phyloP scores from a whole-genome alignment of 495 filamentous ascomycete species.

The Hypomontagnella monticulosa region DNA sequence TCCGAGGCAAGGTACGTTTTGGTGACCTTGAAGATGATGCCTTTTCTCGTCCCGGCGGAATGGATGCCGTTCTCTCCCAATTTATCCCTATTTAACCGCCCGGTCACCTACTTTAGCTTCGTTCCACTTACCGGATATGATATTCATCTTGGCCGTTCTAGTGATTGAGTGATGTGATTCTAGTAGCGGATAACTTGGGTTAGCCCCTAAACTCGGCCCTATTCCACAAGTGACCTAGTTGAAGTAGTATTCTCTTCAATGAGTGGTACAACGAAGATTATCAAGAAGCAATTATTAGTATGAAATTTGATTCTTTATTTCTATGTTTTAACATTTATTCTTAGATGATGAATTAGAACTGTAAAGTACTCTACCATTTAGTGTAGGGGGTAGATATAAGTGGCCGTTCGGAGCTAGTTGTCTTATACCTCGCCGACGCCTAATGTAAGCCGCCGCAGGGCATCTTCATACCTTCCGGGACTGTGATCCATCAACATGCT shows the following conservation, averaged over 20 bases:
- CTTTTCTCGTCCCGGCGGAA: constrained; percentile 35
- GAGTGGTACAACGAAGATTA: too few relatives aligned
- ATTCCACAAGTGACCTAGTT: too few relatives aligned
- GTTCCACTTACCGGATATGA: constrained; percentile 23
- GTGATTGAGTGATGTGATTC: not conserved
- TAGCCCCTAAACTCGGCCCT: not conserved
- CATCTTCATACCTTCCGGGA: constrained; percentile 76
- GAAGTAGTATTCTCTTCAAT: too few relatives aligned
- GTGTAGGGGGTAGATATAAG: not conserved
- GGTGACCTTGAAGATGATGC: not conserved
- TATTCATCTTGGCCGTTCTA: not conserved
- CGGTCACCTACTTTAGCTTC: constrained; percentile 21
- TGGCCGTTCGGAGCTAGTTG: not conserved
- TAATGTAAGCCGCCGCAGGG: constrained; percentile 50
- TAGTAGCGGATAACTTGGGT: not conserved
- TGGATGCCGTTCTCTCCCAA: constrained; percentile 41
- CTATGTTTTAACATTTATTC: not conserved
- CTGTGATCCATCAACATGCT: constrained; percentile 82
- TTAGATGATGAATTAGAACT: too few relatives aligned
- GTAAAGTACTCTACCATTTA: too few relatives aligned
- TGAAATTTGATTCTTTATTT: not conserved
- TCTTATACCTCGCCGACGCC: constrained; percentile 44
- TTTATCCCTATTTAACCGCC: constrained; percentile 63
- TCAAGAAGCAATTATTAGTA: not conserved
- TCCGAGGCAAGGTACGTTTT: not conserved